A percentile compares a stretch with the other conserved stretches of the same genome.
Evolutionary conservation across 2,329 filamentous ascomycete genomes (phyloP).

Genomic region (Aspergillus unguis): DNA sequence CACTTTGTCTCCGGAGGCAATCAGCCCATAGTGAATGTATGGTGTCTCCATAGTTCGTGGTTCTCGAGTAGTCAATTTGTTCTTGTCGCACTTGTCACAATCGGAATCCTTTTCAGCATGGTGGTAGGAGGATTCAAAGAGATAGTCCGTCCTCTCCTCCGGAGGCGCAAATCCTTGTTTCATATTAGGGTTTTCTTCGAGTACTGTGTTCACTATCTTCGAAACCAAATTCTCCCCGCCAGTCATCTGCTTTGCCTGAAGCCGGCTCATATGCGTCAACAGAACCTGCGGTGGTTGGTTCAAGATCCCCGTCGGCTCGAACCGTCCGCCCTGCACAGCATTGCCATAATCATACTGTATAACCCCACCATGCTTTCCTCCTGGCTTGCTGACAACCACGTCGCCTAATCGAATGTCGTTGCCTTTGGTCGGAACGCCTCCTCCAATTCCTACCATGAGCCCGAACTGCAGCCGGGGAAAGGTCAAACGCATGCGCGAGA

Average conservation of each 20-base stretch:
- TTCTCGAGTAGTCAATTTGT: background rate
- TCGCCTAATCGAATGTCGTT: constrained; percentile 19
- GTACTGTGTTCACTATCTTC: background rate
- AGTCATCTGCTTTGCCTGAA: background rate
- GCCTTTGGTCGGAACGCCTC: constrained; percentile 10
- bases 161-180: background rate
- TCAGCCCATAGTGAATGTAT: constrained; percentile 1
- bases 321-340: background rate
- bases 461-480: constrained; percentile 1
- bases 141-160: background rate
- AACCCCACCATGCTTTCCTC: background rate
- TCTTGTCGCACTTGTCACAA: background rate
- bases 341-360: background rate
- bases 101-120: background rate
- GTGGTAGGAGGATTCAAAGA: background rate
- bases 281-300: background rate
- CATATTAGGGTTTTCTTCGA: background rate
- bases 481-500: background rate
- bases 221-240: background rate
- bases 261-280: background rate
- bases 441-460: constrained; percentile 16
- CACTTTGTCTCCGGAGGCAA: background rate
- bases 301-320: background rate
- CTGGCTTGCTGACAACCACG: background rate
- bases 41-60: background rate